Percentiles rank a stretch among this genome's conserved stretches.
Conservation (phyloP, 2,329 filamentous ascomycete species). For the Beauveria sp. region DNA sequence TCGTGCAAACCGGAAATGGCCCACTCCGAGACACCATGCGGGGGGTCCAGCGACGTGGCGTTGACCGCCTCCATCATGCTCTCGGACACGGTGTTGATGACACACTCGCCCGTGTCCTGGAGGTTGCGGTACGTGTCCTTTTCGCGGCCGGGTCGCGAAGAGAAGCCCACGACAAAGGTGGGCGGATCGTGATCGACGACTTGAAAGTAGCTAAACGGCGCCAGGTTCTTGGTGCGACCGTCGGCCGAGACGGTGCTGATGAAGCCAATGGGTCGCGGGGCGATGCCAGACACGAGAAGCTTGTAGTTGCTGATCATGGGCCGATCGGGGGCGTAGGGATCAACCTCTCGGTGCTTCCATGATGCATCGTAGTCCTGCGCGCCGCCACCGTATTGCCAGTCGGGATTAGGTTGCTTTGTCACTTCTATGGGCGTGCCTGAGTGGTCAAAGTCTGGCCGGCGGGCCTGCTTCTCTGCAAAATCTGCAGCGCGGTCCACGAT, state of each 20-base stretch:
- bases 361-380: constrained; percentile 17
- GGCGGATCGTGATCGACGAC: constrained; percentile 77
- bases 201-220: constrained; percentile 76
- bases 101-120: constrained; percentile 60
- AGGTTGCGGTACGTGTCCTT: constrained; percentile 76
- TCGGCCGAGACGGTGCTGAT: constrained; percentile 47
- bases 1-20: constrained; percentile 48
- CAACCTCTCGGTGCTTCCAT: constrained; percentile 61
- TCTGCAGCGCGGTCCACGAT: constrained; percentile 18
- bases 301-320: constrained; percentile 73
- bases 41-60: constrained; percentile 63
- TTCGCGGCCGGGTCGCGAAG: constrained; percentile 37
- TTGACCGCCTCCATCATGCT: constrained; percentile 78
- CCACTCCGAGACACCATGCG: constrained; percentile 70
- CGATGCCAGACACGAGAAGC: constrained; percentile 69
- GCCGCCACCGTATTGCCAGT: constrained; percentile 39
- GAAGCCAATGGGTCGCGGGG: constrained; percentile 68
- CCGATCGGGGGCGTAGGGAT: constrained; percentile 66
- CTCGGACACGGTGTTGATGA: constrained; percentile 75
- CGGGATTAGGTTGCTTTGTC: constrained; percentile 31
- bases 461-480: constrained; percentile 19
- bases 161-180: constrained; percentile 56
- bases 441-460: constrained; percentile 20
- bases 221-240: constrained; percentile 59
- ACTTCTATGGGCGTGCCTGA: constrained; percentile 16